These are phyloP conservation scores for Anaeromyces robustus DNA, from an alignment of 192 early-diverging fungal genomes.

Conservation along the genomic window DNA sequence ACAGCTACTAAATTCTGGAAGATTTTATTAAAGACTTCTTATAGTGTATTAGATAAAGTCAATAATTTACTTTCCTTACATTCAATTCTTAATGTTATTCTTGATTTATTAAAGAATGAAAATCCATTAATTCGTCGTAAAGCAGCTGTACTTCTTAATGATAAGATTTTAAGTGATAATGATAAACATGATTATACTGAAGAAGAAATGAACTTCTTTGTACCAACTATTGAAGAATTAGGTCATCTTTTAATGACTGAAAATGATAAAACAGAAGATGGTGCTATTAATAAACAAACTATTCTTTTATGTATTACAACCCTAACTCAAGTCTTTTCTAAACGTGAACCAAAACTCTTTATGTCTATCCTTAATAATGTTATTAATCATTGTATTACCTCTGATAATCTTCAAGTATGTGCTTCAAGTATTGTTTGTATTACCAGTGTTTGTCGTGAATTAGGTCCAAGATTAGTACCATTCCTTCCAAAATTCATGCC, in stretches of 20 bases:
- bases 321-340: slow-evolving; percentile 1
- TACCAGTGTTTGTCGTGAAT: slow-evolving; percentile 28
- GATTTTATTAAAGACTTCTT: slow-evolving; percentile 40
- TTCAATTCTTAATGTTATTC: slow-evolving; percentile 57
- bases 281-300: slow-evolving; percentile 7
- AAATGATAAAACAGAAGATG: slow-evolving; percentile 15
- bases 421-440: slow-evolving; percentile 26
- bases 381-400: not conserved
- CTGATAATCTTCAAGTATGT: slow-evolving; percentile 9
- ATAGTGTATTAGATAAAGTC: slow-evolving; percentile 56
- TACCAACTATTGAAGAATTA: slow-evolving; percentile 28
- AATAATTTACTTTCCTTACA: slow-evolving; percentile 59
- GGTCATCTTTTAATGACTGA: slow-evolving; percentile 14
- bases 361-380: not conserved
- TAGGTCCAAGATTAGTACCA: slow-evolving; percentile 64
- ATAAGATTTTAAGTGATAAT: slow-evolving; percentile 35
- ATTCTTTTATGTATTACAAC: slow-evolving; percentile 11
- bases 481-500: slow-evolving; percentile 74
- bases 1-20: not conserved
- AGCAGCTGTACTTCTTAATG: slow-evolving; percentile 57
- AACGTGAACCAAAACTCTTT: not conserved
- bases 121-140: slow-evolving; percentile 45
- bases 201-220: slow-evolving; percentile 22
- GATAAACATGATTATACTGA: slow-evolving; percentile 25
- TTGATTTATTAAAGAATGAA: slow-evolving; percentile 26